Base-by-base conservation (phyloP, 495 filamentous ascomycete species). In the Neohortaea acidophila region DNA sequence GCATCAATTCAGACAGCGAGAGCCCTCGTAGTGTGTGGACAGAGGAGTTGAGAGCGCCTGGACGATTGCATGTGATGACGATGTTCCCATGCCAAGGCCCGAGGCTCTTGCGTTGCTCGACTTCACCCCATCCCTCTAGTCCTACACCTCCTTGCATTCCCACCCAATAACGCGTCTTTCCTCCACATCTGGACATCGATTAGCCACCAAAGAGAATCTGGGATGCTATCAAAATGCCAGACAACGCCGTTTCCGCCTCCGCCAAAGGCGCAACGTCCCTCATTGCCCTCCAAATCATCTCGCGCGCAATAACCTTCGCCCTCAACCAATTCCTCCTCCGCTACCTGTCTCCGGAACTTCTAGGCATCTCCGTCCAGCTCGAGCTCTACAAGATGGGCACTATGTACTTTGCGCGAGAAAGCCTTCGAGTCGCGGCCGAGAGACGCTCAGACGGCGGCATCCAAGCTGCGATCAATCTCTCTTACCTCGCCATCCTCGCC, bases 311-410 rank as follows among this genome's bases (percentile, higher is more conserved):
- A 43, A 94, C 89, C 19, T 99, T 99, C 58, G 57, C 72, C 30
- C 75, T 86, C 39, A 96, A 96, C 64, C 85, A 96, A 57, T 37
- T 89, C 33, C 73, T 94, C 9, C 65, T 99, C 3, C 83, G 85
- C 25, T 84, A 75, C 51, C 62, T 96, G 15, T 87, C 84, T 0
- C 86, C 89, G 0, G 69, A 78, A 28, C 65, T 85, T 0, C 67
- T 96, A 1, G 89, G 85, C 3, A 66, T 89, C 20, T 80, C 85
- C 1, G 73, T 84, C 2, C 91, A 93, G 54, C 69, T 96, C 3
- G 89, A 99, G 44, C 71, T 96, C 1, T 93, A 81, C 57, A 82
- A 82, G 40, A 76, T 86, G 21, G 78, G 82, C 2, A 75, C 91
- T 9, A 65, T 96, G 2, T 94, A 84, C 55, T 96, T 96, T 47